Base-by-base conservation (phyloP, 1,284 basidiomycete species). In the Leccinum pallidistipes region DNA sequence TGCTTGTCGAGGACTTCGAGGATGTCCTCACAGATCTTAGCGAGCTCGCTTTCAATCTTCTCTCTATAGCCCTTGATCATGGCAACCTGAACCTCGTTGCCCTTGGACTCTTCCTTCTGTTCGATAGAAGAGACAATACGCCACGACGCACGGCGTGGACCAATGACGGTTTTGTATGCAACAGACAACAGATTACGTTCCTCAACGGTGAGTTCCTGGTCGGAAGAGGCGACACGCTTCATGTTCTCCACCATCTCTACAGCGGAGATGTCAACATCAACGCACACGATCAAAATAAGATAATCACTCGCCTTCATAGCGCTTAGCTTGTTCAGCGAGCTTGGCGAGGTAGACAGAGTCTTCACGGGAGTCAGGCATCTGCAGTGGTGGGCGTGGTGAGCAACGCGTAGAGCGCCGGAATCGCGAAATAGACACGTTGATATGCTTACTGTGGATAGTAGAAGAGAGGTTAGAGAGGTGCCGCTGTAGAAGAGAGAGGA, bases 121-220 rank as follows among this genome's bases (percentile, higher is more conserved):
- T 99, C 97, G 74, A 99, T 98, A 65, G 96, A 98, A 70, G 95
- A 98, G 66, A 99, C 96, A 75, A 99, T 98, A 73, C 97, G 86
- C 97, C 97, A 99, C 56, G 95, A 98, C 55, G 97, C 97, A 79
- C 97, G 95, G 72, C 97, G 96, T 53, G 97, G 97, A 81, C 97
- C 97, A 72, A 98, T 98, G 68, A 99, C 96, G 81, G 99, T 99
- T 94, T 99, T 99, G 88, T 99, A 99, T 32, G 97, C 97, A 68
- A 99, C 97, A 31, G 96, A 98, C 63, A 99, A 88, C 62, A 99
- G 89, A 80, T 98, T 99, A 68, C 97, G 95, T 83, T 99, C 97
- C 83, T 99, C 97, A 59, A 99, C 97, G 68, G 97, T 98, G 76
- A 99, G 92, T 77, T 99, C 95, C 80, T 96, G 92, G 84, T 96